Base-by-base conservation (phyloP, 129 eudicot genomes). In the Rutidosis leptorrhynchoides region DNA sequence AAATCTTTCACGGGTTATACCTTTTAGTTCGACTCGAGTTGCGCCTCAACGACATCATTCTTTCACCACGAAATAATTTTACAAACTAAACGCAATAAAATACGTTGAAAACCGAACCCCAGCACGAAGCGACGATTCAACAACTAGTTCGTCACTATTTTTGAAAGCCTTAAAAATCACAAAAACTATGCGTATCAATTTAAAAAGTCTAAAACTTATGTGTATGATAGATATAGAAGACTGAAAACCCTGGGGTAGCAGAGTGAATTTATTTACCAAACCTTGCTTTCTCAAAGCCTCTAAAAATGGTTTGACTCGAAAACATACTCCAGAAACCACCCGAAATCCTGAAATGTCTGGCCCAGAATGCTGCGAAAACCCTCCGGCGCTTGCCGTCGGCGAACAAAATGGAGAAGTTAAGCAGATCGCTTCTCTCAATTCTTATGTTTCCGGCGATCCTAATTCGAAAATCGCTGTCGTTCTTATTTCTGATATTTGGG, bases 311-410 rank as follows among this genome's bases (percentile, higher is more conserved):
- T 52, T 64, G 65, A 73, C 58, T 33, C 7, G 40, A 65, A 3
- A 33, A 46, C 24, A 4, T 21, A 10, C n/a, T 22, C 62, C 32
- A 21, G 14, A 67, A 51, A 24, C 63, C 12, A 33, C 10, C 21
- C 25, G 23, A 26, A 5, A 16, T 11, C 8, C 20, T 24, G 0
- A 48, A 58, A 75, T 75, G 85, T 73, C 79, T 29, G 86, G 80
- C 15, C 70, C 78, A 0, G 57, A 82, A 46, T 82, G 86, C 69
- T 77, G 83, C 78, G 11, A 52, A 21, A 82, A 82, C 52, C 83
- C 86, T 3, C 75, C 75, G 33, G 60, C 11, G 9, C 17, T 37
- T 10, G 15, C 68, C 59, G 68, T 81, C 28, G 71, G 71, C 32
- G 54, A 7, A 4, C 59, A 57, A 53, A 30, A 57, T 27, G 76